phyloP scores from a whole-genome alignment of 108 stramenopile species.

The Cylindrotheca fusiformis region DNA sequence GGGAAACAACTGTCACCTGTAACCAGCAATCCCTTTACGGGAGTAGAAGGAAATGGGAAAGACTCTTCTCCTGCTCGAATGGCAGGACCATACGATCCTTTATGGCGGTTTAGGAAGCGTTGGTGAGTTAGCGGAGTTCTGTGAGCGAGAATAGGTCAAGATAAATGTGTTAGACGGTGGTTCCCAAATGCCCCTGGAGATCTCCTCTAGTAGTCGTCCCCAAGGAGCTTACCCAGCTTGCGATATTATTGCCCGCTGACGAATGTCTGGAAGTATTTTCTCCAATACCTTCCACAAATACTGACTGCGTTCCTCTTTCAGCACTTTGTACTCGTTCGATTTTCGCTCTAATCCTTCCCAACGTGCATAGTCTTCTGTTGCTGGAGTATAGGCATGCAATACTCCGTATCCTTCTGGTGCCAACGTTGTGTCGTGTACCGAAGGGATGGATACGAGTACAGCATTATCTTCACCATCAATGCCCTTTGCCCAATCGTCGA shows the following conservation, averaged over 20 bases:
- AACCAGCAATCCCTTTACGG: slow-evolving; percentile 51
- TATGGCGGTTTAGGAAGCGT: slow-evolving; percentile 76
- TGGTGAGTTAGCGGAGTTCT: slow-evolving; percentile 79
- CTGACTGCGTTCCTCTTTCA: slow-evolving; percentile 82
- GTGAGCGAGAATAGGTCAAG: not conserved
- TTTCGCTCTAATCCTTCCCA: slow-evolving; percentile 78
- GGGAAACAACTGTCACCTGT: slow-evolving; percentile 86
- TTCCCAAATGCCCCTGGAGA: no score
- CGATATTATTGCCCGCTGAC: slow-evolving; percentile 35
- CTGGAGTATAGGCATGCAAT: slow-evolving; percentile 81
- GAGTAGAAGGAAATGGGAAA: slow-evolving; percentile 73
- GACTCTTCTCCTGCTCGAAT: slow-evolving; percentile 73
- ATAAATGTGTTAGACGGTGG: no score
- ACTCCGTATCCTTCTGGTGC: slow-evolving; percentile 83
- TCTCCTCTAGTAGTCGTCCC: no score
- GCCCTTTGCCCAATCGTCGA: slow-evolving; percentile 73
- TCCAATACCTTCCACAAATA: slow-evolving; percentile 85
- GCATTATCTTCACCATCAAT: slow-evolving; percentile 84
- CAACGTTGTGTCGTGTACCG: slow-evolving; percentile 79
- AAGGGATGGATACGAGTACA: slow-evolving; percentile 81
- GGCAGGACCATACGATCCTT: slow-evolving; percentile 86
- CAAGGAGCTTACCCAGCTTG: slow-evolving; percentile 55
- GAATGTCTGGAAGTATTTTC: slow-evolving; percentile 79
- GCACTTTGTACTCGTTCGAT: slow-evolving; percentile 64
- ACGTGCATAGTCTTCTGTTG: slow-evolving; percentile 73